Base-by-base conservation (phyloP, 352 stramenopile species). In the Globisporangium irregulare region DNA sequence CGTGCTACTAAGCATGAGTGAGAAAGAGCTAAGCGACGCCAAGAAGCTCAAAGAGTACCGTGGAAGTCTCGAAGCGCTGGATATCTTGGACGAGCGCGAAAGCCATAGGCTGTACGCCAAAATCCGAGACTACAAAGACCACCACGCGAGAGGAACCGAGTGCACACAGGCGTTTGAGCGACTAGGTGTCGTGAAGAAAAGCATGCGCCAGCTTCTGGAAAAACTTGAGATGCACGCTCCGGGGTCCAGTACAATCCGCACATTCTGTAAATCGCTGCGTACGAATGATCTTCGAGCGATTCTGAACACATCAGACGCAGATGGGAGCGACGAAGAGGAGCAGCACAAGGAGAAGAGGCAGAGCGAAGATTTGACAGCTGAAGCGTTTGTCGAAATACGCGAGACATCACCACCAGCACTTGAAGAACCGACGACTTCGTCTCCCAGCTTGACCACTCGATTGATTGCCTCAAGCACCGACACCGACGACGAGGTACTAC, bases 1-100 rank as follows among this genome's bases (percentile, higher is more conserved):
- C 36, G 83, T 95, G 8, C 56, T 95, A 29, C 59, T 93, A 5
- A 77, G 74, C 4, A 92, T 95, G 75, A 86, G 86, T 22, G 86
- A 94, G 34, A 86, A 84, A 29, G 73, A 73, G 5, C 58, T 70
- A 18, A 67, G 62, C 3, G 86, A 95, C 51, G 59, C 57, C 10
- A 87, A 80, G 41, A 93, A 93, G 56, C 63, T 94, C 3, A 62
- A 64, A 3, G 82, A 83, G 41, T 95, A 92, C 67, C 81, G 80
- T 27, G 63, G 69, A 34, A 93, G 86, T 54, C 72, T 95, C 3
- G 82, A 89, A 7, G 78, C 76, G 12, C 62, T 94, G 46, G 81
- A 89, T 50, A 92, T 93, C 53, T 64, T 93, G 24, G 72, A 92
- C 48, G 83, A 92, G 53, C 62, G 70, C 14, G 83, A 92, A 70